Evolutionary conservation across 164 flowering plant species (phyloP).

Genomic region (Echeveria elegans): DNA sequence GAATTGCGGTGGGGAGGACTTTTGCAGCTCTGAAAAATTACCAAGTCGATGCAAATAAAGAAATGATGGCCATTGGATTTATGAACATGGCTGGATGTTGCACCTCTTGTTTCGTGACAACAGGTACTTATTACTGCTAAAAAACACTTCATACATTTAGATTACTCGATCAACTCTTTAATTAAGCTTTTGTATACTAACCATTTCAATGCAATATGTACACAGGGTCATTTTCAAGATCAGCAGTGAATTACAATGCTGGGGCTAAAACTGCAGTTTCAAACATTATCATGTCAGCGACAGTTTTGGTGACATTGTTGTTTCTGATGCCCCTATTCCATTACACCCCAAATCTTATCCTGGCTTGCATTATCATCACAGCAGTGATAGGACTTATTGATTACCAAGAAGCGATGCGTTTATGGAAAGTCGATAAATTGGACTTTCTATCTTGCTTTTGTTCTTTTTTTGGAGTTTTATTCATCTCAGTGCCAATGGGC

Average conservation of each 20-base stretch:
- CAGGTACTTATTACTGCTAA: slow-evolving; percentile 28
- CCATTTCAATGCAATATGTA: neutral
- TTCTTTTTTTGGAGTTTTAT: slow-evolving; percentile 68
- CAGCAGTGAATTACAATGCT: slow-evolving; percentile 71
- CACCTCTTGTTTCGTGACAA: slow-evolving; percentile 61
- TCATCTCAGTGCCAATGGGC: slow-evolving; percentile 60
- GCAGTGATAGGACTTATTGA: slow-evolving; percentile 67
- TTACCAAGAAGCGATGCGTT: slow-evolving; percentile 30
- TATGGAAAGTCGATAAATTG: slow-evolving; percentile 70
- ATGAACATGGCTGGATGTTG: slow-evolving; percentile 74
- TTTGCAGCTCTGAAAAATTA: slow-evolving; percentile 61
- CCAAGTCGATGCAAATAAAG: slow-evolving; percentile 77
- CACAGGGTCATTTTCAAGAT: slow-evolving; percentile 67
- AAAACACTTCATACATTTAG: neutral
- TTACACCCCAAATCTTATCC: slow-evolving; percentile 59
- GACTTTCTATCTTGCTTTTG: slow-evolving; percentile 53
- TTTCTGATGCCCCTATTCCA: slow-evolving; percentile 65
- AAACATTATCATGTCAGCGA: slow-evolving; percentile 51
- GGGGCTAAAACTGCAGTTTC: slow-evolving; percentile 62
- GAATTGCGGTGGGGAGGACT: slow-evolving; percentile 74
- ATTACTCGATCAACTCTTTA: too few species aligned
- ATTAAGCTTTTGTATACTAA: neutral
- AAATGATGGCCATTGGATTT: slow-evolving; percentile 71
- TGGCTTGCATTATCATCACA: slow-evolving; percentile 60
- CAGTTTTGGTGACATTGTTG: slow-evolving; percentile 55